phyloP scores from a whole-genome alignment of 768 basidiomycete species.

The Xanthoconium purpureum region DNA sequence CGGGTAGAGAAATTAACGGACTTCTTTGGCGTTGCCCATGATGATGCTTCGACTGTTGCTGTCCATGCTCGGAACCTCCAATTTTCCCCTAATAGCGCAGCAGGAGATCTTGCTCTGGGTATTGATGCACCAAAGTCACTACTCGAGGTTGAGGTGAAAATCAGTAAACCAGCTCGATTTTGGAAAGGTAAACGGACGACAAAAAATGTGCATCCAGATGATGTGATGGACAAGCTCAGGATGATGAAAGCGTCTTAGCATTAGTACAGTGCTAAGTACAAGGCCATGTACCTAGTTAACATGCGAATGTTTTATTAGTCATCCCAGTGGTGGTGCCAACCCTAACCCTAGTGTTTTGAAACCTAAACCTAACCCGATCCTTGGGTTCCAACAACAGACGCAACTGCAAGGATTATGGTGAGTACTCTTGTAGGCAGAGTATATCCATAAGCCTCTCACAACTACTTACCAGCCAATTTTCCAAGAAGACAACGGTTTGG shows the following conservation, averaged over 20 bases:
- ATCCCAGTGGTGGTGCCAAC: conserved; percentile 5
- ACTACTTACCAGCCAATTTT: conserved; percentile 57
- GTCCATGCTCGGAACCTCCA: neutral
- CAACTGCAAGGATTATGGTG: conserved; percentile 17
- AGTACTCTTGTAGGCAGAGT: neutral
- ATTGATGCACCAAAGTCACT: neutral
- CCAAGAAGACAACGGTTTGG: conserved; percentile 61
- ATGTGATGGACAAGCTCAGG: conserved; percentile 45
- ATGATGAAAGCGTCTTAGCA: conserved; percentile 34
- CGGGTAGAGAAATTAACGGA: conserved; percentile 13
- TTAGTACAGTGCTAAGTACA: neutral
- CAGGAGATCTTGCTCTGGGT: conserved; percentile 4
- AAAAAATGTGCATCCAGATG: conserved; percentile 38
- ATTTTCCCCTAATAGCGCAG: neutral
- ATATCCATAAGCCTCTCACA: neutral
- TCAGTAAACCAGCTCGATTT: conserved; percentile 37
- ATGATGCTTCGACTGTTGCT: conserved; percentile 1
- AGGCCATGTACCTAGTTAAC: no score
- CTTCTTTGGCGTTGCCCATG: conserved; percentile 16
- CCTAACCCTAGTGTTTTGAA: conserved; percentile 19
- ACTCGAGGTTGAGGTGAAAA: conserved; percentile 38
- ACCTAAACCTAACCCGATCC: conserved; percentile 34
- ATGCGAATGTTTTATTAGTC: conserved; percentile 3
- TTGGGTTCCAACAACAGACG: conserved; percentile 22
- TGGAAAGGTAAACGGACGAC: conserved; percentile 34